Conservation (phyloP, 768 basidiomycete species). For the Daedalea quercina region DNA sequence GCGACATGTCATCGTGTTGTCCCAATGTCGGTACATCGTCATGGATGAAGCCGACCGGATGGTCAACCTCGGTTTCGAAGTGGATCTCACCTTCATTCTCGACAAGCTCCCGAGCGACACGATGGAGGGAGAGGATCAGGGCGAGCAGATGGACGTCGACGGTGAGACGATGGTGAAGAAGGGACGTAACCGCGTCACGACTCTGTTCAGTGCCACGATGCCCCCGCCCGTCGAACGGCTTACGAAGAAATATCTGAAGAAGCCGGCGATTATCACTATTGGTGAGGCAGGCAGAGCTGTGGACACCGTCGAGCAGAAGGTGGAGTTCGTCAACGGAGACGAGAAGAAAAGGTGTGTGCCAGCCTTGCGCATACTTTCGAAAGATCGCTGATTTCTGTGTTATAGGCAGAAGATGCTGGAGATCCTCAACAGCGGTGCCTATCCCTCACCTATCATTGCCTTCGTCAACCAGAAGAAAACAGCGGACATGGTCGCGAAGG, state of each 20-base stretch:
- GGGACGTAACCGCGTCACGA: slow-evolving; percentile 86
- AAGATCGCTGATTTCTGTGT: slow-evolving; percentile 9
- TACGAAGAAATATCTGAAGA: slow-evolving; percentile 88
- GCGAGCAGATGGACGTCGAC: slow-evolving; percentile 75
- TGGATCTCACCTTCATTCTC: slow-evolving; percentile 88
- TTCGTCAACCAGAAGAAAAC: slow-evolving; percentile 99
- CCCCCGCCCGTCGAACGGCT: slow-evolving; percentile 94
- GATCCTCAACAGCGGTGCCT: slow-evolving; percentile 83
- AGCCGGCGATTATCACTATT: slow-evolving; percentile 93
- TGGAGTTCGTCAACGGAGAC: slow-evolving; percentile 88
- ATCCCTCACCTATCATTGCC: slow-evolving; percentile 89
- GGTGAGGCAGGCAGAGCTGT: slow-evolving; percentile 98
- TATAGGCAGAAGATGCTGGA: slow-evolving; percentile 78
- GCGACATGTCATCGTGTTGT: slow-evolving; percentile 89
- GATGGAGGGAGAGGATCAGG: slow-evolving; percentile 79
- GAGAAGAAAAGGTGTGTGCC: slow-evolving; percentile 88
- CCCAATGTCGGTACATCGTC: slow-evolving; percentile 96
- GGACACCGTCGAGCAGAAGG: slow-evolving; percentile 94
- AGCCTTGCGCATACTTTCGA: no score
- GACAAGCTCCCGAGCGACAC: slow-evolving; percentile 86
- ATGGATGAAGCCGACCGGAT: slow-evolving; percentile 99
- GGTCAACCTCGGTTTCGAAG: slow-evolving; percentile 97
- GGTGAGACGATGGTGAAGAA: slow-evolving; percentile 59
- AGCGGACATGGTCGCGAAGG: slow-evolving; percentile 96
- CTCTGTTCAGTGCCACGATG: slow-evolving; percentile 98